Conservation (phyloP, 345 rosid genomes). For the Psidium guajava region DNA sequence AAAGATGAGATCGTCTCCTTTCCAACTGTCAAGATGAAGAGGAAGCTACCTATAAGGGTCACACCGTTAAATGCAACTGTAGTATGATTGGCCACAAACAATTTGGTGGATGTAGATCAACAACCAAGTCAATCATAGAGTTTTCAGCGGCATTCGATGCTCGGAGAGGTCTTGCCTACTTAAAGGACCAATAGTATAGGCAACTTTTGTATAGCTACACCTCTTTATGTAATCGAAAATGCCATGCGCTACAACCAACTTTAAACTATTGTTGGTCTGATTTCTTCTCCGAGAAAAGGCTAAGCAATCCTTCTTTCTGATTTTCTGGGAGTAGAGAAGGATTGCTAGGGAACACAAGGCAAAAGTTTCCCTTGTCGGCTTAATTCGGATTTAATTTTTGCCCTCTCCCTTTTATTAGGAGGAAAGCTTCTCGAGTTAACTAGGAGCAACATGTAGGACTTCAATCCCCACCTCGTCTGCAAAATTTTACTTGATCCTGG, state of each 20-base stretch:
- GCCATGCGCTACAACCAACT: neutral
- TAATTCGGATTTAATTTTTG: neutral
- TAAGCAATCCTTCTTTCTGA: neutral
- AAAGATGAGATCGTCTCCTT: slow-evolving; percentile 50
- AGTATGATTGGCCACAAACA: neutral
- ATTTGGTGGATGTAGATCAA: neutral
- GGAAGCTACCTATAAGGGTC: slow-evolving; percentile 49
- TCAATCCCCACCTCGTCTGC: neutral
- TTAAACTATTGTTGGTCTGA: neutral
- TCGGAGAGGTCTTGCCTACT: neutral
- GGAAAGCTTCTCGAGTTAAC: neutral
- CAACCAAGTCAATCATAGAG: neutral
- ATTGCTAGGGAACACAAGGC: neutral
- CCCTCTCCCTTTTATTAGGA: neutral
- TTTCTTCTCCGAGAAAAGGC: neutral
- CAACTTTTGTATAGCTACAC: neutral
- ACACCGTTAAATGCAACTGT: slow-evolving; percentile 2
- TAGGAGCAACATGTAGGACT: neutral
- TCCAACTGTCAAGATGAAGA: slow-evolving; percentile 63
- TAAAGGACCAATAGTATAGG: neutral
- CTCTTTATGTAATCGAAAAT: neutral
- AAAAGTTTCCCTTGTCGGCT: neutral
- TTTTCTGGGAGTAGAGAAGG: neutral
- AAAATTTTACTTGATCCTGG: neutral
- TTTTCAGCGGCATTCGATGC: neutral